Conservation (phyloP, 148 eudicot genomes). For the Selenicereus undatus region DNA sequence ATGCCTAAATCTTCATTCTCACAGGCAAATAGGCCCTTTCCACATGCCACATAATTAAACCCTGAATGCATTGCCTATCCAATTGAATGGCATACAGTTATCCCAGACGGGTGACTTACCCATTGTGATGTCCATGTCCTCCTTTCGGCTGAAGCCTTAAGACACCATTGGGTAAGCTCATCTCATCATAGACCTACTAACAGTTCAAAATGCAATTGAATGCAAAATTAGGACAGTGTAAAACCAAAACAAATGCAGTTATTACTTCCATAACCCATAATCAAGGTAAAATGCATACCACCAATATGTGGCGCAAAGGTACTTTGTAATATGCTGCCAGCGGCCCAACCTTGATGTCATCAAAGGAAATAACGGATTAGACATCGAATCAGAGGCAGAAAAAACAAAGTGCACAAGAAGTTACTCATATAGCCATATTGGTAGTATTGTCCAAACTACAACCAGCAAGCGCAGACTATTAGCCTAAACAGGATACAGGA, state of each 20-base stretch:
- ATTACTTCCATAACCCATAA: neutral
- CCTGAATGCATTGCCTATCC: neutral
- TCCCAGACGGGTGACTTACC: conserved; percentile 41
- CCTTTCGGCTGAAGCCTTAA: conserved; percentile 94
- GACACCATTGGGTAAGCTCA: conserved; percentile 96
- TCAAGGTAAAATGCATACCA: conserved; percentile 48
- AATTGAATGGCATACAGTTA: neutral
- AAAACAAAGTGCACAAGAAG: neutral
- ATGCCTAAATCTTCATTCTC: too few relatives aligned
- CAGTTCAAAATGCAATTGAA: conserved; percentile 3
- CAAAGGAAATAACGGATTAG: conserved; percentile 12
- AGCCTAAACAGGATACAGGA: neutral
- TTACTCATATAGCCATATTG: neutral
- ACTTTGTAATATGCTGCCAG: conserved; percentile 96
- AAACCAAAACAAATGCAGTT: neutral
- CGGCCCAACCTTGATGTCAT: conserved; percentile 65
- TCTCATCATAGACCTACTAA: conserved; percentile 80
- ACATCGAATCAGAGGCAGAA: neutral
- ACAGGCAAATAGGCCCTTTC: too few relatives aligned
- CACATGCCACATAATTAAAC: too few relatives aligned
- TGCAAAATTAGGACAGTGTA: neutral
- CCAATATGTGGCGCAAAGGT: conserved; percentile 78
- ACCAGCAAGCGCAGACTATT: neutral
- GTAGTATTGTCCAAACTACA: neutral
- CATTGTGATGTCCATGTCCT: conserved; percentile 95